Percentiles rank a stretch among this genome's conserved stretches.
Conservation (phyloP, 1,139 yeast genomes). For the Taphrina pruni region DNA sequence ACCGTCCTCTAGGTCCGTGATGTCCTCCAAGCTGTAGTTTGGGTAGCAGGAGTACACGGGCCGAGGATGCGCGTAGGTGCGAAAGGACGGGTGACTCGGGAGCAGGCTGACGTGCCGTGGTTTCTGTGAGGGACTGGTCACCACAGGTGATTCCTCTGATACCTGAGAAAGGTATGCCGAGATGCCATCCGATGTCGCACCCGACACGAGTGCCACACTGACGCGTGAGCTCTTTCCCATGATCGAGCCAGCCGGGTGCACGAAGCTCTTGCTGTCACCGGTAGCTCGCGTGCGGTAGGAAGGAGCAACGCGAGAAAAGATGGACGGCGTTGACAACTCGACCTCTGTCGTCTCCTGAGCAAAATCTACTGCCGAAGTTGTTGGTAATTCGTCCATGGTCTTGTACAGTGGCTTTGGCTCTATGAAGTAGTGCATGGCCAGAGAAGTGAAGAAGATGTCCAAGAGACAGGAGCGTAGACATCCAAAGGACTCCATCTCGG, state of each 20-base stretch:
- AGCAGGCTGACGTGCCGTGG: slow-evolving; percentile 15
- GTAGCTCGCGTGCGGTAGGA: slow-evolving; percentile 8
- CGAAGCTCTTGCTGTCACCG: not conserved
- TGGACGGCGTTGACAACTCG: not conserved
- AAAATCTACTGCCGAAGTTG: not conserved
- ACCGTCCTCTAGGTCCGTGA: not conserved
- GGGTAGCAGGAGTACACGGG: slow-evolving; percentile 9
- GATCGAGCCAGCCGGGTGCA: not conserved
- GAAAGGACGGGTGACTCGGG: slow-evolving; percentile 9
- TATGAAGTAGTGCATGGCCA: slow-evolving; percentile 11
- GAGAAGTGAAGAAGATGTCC: not conserved
- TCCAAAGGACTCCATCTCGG: not conserved
- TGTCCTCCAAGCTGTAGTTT: slow-evolving; percentile 15
- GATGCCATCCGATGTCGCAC: slow-evolving; percentile 8
- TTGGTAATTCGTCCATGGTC: not conserved
- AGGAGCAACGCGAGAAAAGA: slow-evolving; percentile 7
- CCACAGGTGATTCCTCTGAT: not conserved
- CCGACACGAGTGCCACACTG: slow-evolving; percentile 11
- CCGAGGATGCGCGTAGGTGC: slow-evolving; percentile 6
- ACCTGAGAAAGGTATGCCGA: slow-evolving; percentile 13
- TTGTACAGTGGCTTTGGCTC: slow-evolving; percentile 8
- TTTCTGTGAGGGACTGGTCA: slow-evolving; percentile 2
- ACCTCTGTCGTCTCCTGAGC: not conserved
- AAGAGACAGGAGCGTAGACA: slow-evolving; percentile 1
- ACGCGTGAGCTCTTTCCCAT: not conserved